These are phyloP conservation scores for Tulasnella sp. DNA, from an alignment of 768 basidiomycete species.

Conservation along the genomic window DNA sequence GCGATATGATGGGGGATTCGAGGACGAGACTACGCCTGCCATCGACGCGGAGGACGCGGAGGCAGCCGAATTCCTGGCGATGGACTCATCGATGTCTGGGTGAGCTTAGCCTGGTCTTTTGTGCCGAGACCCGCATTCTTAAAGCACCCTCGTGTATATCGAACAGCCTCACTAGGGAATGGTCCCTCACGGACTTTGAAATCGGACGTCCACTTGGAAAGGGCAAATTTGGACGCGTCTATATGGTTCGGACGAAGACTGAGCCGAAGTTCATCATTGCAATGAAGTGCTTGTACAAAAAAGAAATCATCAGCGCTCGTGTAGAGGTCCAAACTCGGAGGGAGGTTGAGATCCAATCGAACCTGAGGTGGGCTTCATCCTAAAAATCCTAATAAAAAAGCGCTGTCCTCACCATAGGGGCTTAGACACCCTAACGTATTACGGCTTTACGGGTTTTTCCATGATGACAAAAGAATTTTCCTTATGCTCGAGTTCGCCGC, in stretches of 20 bases:
- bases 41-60: conserved; percentile 56
- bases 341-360: conserved; percentile 48
- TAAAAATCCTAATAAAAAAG: not conserved
- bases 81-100: conserved; percentile 66
- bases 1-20: conserved; percentile 77
- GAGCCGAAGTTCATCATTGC: conserved; percentile 90
- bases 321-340: conserved; percentile 48
- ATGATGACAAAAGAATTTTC: conserved; percentile 42
- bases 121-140: conserved; percentile 39
- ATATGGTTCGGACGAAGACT: conserved; percentile 94
- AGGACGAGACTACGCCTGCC: conserved; percentile 59
- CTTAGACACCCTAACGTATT: conserved; percentile 42
- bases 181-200: conserved; percentile 82
- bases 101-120: conserved; percentile 37
- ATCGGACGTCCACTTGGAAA: conserved; percentile 95
- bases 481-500: conserved; percentile 41
- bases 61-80: conserved; percentile 72
- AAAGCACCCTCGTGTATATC: conserved; percentile 33
- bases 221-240: conserved; percentile 97
- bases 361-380: conserved; percentile 37
- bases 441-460: conserved; percentile 42
- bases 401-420: not conserved
- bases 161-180: conserved; percentile 72
- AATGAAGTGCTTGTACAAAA: conserved; percentile 46
- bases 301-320: conserved; percentile 42